Evolutionary conservation across 148 eudicot species (phyloP).

Genomic region (Rhododendron williamsianum): DNA sequence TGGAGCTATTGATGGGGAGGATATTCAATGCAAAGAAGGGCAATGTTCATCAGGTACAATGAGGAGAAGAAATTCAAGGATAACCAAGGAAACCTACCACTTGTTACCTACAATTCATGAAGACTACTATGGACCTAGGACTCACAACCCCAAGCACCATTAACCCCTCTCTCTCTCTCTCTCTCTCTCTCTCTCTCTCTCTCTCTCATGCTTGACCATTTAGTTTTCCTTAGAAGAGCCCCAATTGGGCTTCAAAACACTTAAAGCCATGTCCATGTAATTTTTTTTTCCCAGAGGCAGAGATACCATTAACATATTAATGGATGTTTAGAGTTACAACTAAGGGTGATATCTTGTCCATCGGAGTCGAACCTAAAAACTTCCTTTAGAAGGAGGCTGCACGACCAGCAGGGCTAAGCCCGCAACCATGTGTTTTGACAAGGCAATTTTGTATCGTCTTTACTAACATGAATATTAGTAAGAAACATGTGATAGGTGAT

Average conservation of each 20-base stretch:
- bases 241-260: background rate
- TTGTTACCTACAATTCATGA: constrained; percentile 63
- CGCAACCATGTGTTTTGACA: background rate
- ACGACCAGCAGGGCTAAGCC: background rate
- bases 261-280: constrained; percentile 2
- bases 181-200: background rate
- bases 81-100: constrained; percentile 33
- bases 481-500: background rate
- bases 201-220: background rate
- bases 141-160: constrained; percentile 58
- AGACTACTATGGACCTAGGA: constrained; percentile 66
- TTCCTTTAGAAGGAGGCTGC: background rate
- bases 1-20: constrained; percentile 3
- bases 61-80: constrained; percentile 29
- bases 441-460: constrained; percentile 8
- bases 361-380: background rate
- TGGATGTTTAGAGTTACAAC: background rate
- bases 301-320: background rate
- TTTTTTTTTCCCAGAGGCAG: background rate
- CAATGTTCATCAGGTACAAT: constrained; percentile 32
- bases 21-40: constrained; percentile 15
- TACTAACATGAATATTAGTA: background rate
- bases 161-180: constrained; percentile 2
- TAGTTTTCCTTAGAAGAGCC: background rate
- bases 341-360: background rate